phyloP scores from a whole-genome alignment of 169 alveolate genomes.

The Plasmodium malariae region DNA sequence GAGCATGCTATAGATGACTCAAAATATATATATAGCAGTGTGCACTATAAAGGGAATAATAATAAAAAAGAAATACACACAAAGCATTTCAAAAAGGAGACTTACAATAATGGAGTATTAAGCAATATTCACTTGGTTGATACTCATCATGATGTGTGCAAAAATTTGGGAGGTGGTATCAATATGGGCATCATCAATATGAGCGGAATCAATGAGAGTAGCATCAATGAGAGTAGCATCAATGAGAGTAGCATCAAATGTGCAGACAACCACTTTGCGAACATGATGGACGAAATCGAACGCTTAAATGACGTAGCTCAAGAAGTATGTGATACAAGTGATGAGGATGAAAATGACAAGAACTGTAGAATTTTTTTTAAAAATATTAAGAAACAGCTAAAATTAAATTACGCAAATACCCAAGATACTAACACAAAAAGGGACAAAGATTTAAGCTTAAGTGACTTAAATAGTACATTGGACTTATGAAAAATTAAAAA shows the following conservation, averaged over 20 bases:
- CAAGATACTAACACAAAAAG: not conserved
- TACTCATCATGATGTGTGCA: too few relatives aligned
- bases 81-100: not conserved
- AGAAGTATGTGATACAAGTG: not conserved
- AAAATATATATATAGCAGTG: not conserved
- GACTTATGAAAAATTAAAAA: conserved; percentile 12
- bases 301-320: not conserved
- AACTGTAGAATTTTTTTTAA: conserved; percentile 57
- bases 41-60: not conserved
- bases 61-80: not conserved
- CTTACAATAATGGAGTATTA: not conserved
- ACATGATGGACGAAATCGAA: too few relatives aligned
- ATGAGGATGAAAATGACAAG: conserved; percentile 48
- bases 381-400: conserved; percentile 51
- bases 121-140: not conserved
- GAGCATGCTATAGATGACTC: conserved; percentile 5
- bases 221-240: not conserved
- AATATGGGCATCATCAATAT: too few relatives aligned
- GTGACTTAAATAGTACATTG: conserved; percentile 54
- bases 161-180: too few relatives aligned
- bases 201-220: not conserved
- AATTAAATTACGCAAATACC: conserved; percentile 24
- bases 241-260: too few relatives aligned
- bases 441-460: conserved; percentile 13
- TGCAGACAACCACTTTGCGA: too few relatives aligned